phyloP scores from a whole-genome alignment of 148 eudicot genomes.

The Amaranthus cruentus region DNA sequence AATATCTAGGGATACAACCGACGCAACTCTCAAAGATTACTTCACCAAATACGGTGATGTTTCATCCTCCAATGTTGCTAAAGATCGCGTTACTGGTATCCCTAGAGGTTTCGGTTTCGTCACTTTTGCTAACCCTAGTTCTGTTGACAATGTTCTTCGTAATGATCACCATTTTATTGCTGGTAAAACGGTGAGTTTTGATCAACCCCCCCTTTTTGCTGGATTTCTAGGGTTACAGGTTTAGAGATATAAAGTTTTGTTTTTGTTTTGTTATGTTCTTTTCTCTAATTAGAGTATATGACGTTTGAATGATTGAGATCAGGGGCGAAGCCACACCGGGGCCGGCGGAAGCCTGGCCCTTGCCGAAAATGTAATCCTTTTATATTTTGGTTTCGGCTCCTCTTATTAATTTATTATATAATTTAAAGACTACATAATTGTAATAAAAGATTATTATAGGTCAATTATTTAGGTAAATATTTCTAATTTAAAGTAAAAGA shows the following conservation, averaged over 20 bases:
- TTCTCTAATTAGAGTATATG: no score
- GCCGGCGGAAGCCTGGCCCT: no score
- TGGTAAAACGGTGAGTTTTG: slow-evolving; percentile 47
- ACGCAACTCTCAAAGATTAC: slow-evolving; percentile 39
- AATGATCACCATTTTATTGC: slow-evolving; percentile 48
- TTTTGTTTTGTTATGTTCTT: no score
- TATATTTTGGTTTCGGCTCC: no score
- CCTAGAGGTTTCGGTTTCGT: slow-evolving; percentile 84
- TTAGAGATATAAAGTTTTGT: not conserved
- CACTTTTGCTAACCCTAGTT: slow-evolving; percentile 50
- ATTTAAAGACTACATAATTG: no score
- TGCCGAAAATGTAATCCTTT: no score
- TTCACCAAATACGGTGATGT: slow-evolving; percentile 63
- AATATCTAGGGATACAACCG: slow-evolving; percentile 54
- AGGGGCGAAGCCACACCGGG: no score
- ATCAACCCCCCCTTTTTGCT: not conserved
- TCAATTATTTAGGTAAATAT: no score
- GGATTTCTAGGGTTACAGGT: not conserved
- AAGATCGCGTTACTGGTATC: slow-evolving; percentile 47
- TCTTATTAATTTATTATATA: no score
- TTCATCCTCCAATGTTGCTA: slow-evolving; percentile 38
- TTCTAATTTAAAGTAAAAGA: no score
- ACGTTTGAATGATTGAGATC: no score
- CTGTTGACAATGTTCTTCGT: slow-evolving; percentile 44
- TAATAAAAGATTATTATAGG: no score